Evolutionary conservation across 2,329 filamentous ascomycete species (phyloP), one percentile per base, ranked within the genome.

Genomic region (Epichloe bromicola): DNA sequence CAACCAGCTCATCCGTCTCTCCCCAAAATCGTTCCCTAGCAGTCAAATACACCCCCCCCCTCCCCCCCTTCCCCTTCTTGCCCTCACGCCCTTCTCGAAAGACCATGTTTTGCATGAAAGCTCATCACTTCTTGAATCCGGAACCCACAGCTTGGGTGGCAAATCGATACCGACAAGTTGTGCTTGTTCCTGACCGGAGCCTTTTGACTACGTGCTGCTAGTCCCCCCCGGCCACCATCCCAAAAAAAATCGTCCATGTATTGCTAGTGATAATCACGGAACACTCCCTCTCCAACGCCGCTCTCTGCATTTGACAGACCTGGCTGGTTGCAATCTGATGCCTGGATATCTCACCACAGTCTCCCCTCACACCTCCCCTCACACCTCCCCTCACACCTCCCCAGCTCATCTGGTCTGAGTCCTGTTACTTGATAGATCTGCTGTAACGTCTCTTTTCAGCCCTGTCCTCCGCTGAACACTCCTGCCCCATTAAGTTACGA

Each of bases 181-280:
- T 30, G 42, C 49, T 20, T 19, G 43, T 47, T 36, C 41, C 41
- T 50, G 49, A 11, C 37, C 26, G 20, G 20, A 46, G 37, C 6
- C 33, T 42, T 49, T 50, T 38, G 42, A 49, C 49, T 34, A 12
- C 41, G n/a, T 37, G 12, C 17, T 45, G 36, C 49, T 46, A 45
- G 20, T 30, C 40, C 23, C 40, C 5, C n/a, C 46, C 15, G 10
- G 39, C 17, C 40, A 30, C 39, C 26, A 20, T 44, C 26, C 15
- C 33, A 20, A 26, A 26, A 26, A 26, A 26, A 26, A 19, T 41
- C 30, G 26, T 38, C 10, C 3, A 20, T 20, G 20, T 5, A 17
- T 39, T 19, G 37, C 34, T 12, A 40, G 11, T n/a, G 19, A 47
- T 41, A 6, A 48, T 19, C 49, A 45, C 41, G 23, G 11, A 34